Conservation (phyloP, 805 yeast species). For the Saccharomycopsis guyanensis region DNA sequence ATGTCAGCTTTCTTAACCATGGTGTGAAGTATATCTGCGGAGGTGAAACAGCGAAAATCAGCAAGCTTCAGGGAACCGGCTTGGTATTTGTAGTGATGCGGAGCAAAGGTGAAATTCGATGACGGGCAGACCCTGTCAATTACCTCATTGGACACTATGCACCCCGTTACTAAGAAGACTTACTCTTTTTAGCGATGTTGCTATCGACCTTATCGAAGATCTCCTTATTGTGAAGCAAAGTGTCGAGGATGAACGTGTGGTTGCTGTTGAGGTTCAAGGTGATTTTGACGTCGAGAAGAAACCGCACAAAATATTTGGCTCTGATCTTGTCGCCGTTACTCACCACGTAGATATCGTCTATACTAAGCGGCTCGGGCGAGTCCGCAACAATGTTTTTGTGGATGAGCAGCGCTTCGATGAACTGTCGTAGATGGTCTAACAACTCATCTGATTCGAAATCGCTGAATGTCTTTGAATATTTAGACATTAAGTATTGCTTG, state of each 20-base stretch:
- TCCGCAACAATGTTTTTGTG: not conserved
- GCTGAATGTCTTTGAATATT: constrained; percentile 22
- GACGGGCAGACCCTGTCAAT: too few species aligned
- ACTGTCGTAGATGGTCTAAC: constrained; percentile 33
- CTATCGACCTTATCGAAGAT: constrained; percentile 39
- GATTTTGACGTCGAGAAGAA: constrained; percentile 35
- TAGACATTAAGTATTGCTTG: constrained; percentile 24
- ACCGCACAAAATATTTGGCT: constrained; percentile 29
- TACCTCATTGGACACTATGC: too few species aligned
- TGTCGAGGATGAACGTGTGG: constrained; percentile 49
- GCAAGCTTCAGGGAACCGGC: too few species aligned
- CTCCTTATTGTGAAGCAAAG: constrained; percentile 42
- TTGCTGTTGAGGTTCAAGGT: constrained; percentile 49
- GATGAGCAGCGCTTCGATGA: constrained; percentile 25
- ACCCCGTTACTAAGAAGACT: not conserved
- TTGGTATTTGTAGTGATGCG: too few species aligned
- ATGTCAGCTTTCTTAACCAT: constrained; percentile 9
- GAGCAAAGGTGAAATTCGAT: too few species aligned
- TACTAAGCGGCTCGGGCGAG: not conserved
- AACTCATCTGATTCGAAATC: constrained; percentile 35
- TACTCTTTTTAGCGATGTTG: constrained; percentile 6
- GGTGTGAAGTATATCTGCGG: too few species aligned
- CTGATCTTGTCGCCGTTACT: constrained; percentile 20
- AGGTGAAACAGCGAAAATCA: too few species aligned
- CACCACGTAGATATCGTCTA: constrained; percentile 19